Conservation (phyloP, 805 yeast species). For the Wickerhamiella bombiphila region DNA sequence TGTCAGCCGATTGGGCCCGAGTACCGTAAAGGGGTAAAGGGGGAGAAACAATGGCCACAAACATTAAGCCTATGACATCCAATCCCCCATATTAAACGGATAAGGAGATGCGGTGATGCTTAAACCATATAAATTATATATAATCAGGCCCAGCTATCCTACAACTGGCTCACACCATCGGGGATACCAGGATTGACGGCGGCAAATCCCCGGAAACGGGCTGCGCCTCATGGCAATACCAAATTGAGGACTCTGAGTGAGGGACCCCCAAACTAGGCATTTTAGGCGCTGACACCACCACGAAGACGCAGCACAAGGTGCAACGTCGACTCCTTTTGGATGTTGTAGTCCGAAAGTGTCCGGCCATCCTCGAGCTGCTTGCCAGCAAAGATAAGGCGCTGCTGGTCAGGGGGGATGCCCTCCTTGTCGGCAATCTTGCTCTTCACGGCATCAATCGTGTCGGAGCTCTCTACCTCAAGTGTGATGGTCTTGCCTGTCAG, state of each 20-base stretch:
- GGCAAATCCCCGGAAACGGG: too few species aligned
- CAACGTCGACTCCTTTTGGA: constrained; percentile 97
- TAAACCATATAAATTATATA: neutral
- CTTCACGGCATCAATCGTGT: constrained; percentile 97
- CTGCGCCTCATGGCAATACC: too few species aligned
- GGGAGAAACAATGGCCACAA: too few species aligned
- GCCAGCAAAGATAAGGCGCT: constrained; percentile 99
- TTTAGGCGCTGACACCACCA: constrained; percentile 46
- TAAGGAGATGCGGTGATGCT: too few species aligned
- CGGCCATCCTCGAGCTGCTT: constrained; percentile 99
- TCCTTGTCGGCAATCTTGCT: constrained; percentile 98
- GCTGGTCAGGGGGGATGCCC: constrained; percentile 99
- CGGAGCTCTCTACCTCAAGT: constrained; percentile 97
- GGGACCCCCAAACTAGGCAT: too few species aligned
- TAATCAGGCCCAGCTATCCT: neutral
- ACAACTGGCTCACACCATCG: too few species aligned
- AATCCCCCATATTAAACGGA: too few species aligned
- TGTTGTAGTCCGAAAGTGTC: constrained; percentile 98
- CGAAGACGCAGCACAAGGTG: constrained; percentile 94
- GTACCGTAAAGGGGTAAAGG: too few species aligned
- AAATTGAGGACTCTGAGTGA: too few species aligned
- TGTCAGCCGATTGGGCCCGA: too few species aligned
- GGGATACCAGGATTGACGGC: too few species aligned
- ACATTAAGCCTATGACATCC: too few species aligned
- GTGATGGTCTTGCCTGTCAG: constrained; percentile 98